These are phyloP conservation scores for Fusarium lyarnte DNA, from an alignment of 2,329 filamentous ascomycete genomes.

Conservation along the genomic window DNA sequence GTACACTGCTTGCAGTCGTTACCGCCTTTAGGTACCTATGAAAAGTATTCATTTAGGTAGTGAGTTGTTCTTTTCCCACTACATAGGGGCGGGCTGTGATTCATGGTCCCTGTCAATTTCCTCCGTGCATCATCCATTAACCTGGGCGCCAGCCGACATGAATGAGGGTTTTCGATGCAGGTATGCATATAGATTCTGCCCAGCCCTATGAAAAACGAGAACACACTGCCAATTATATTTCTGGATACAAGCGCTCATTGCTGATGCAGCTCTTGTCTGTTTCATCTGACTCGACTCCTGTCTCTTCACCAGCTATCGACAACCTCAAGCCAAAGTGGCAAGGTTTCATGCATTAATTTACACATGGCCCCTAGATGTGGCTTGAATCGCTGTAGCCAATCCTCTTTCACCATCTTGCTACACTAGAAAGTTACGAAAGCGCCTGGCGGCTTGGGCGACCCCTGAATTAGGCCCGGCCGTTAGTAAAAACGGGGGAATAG, in stretches of 20 bases:
- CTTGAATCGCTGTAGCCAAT: constrained; percentile 25
- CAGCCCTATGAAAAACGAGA: background rate
- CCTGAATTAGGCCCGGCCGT: constrained; percentile 16
- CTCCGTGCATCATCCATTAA: constrained; percentile 12
- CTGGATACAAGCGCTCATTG: background rate
- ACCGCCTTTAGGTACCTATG: background rate
- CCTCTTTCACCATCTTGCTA: constrained; percentile 33
- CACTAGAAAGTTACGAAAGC: constrained; percentile 24
- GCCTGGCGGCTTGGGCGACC: constrained; percentile 21
- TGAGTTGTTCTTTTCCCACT: background rate
- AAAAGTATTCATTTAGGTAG: background rate
- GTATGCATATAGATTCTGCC: constrained; percentile 9
- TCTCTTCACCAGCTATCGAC: background rate
- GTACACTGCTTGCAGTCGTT: constrained; percentile 1
- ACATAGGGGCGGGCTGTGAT: background rate
- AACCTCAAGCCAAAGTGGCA: background rate
- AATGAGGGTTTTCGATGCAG: constrained; percentile 22
- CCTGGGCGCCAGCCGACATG: constrained; percentile 15
- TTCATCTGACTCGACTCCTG: constrained; percentile 7
- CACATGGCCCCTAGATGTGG: constrained; percentile 15
- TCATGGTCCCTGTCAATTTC: constrained; percentile 4
- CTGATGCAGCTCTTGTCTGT: background rate
- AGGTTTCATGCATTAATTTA: background rate
- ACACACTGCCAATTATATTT: background rate
- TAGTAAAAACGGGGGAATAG: background rate